Base-by-base conservation (phyloP, 306 rosid species). In the Gillenia trifoliata region DNA sequence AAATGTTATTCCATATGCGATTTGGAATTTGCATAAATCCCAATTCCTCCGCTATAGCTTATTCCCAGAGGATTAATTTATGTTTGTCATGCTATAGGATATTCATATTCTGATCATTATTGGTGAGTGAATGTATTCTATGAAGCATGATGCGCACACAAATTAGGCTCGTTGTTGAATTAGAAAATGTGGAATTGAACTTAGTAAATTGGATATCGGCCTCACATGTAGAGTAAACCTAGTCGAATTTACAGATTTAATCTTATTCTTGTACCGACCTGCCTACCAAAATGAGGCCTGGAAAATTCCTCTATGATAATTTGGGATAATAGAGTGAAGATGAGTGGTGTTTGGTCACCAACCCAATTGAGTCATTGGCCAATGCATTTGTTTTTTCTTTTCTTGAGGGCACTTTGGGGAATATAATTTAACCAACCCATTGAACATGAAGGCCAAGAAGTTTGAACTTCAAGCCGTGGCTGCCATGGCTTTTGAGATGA, bases 261-360 rank as follows among this genome's bases (percentile, higher is more conserved):
- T 36, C 47, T 43, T 43, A 43, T 12, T 43, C 6, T 43, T 43
- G 4, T 43, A 0, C 15, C 1, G 12, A 43, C 49, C 15, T 43
- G 49, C 49, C 40, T 8, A 12, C 4, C 49, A 43, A 43, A 43
- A 43, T 4, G 49, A 15, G 49, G 5, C 19, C 1, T 13, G 17
- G 40, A 43, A 6, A 4, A 43, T 12, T 43, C 17, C 5, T 43
- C 17, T 4, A 43, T 15, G 12, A 43, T n/a, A 52, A 52, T 19
- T 52, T 6, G 59, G 59, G 22, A n/a, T 19, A 8, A 4, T 26
- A 72, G 26, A 9, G 40, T 34, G 40, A 72, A 2, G 33, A 17
- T 43, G 11, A 6, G 4, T n/a, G 17, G 15, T 56, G 68, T 66
- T 66, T 23, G 78, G 68, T 40, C 47, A 55, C 77, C 82, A 72